Evolutionary conservation across 352 stramenopile species (phyloP).

Genomic region (Thalassiosira delicatula): DNA sequence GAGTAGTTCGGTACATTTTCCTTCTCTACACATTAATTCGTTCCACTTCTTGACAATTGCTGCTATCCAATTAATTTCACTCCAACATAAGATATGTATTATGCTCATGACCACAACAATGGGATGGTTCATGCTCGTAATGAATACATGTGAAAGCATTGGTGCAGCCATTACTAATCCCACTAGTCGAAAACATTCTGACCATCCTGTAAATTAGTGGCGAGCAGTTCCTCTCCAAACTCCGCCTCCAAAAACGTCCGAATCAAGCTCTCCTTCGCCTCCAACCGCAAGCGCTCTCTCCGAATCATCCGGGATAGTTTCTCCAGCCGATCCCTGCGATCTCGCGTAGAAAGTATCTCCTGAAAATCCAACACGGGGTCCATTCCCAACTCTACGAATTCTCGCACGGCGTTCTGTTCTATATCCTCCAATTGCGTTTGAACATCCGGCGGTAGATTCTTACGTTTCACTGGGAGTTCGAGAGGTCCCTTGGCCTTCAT

Average conservation of each 20-base stretch:
- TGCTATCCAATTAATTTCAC: too few relatives aligned
- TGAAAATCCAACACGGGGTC: slow-evolving; percentile 67
- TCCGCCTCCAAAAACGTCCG: slow-evolving; percentile 38
- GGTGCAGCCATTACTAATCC: too few relatives aligned
- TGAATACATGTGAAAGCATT: too few relatives aligned
- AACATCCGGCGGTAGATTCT: slow-evolving; percentile 41
- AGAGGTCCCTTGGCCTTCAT: slow-evolving; percentile 48
- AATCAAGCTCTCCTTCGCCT: slow-evolving; percentile 61
- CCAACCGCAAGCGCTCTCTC: slow-evolving; percentile 45
- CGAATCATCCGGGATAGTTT: slow-evolving; percentile 51
- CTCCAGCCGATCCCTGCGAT: slow-evolving; percentile 31
- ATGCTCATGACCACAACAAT: too few relatives aligned
- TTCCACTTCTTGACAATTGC: too few relatives aligned
- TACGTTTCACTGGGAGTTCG: slow-evolving; percentile 55
- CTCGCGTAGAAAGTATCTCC: slow-evolving; percentile 44
- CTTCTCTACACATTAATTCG: too few relatives aligned
- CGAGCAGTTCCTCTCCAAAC: slow-evolving; percentile 6
- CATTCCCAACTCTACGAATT: slow-evolving; percentile 61
- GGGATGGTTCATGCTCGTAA: too few relatives aligned
- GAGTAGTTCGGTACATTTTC: too few relatives aligned
- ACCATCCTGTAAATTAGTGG: not conserved
- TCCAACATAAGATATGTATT: too few relatives aligned
- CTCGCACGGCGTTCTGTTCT: slow-evolving; percentile 43
- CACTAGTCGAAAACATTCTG: slow-evolving; percentile 19
- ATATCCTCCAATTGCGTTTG: slow-evolving; percentile 55